phyloP scores from a whole-genome alignment of 345 rosid genomes.

The Nasturtium officinale region DNA sequence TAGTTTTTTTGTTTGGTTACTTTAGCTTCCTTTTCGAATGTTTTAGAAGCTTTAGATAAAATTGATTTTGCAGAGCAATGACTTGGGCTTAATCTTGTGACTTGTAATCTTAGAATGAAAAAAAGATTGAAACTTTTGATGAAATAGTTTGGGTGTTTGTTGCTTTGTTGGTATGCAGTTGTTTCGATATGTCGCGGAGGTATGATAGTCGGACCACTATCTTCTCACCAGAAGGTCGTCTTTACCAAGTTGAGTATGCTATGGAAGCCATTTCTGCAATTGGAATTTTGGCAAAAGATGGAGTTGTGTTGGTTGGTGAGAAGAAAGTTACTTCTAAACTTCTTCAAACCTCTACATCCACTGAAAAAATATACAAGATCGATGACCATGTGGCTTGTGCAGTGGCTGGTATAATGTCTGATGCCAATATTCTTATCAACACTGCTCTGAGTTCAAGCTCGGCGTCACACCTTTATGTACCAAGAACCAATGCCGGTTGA shows the following conservation, averaged over 20 bases:
- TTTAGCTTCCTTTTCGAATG: no score
- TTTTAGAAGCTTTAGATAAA: no score
- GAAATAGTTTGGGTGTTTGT: background rate
- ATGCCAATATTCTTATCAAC: conserved; percentile 90
- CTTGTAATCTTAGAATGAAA: no score
- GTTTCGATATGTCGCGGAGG: conserved; percentile 70
- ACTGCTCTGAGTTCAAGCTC: conserved; percentile 89
- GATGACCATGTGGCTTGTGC: conserved; percentile 93
- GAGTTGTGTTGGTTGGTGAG: conserved; percentile 85
- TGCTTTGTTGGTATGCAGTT: background rate
- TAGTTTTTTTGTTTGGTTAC: background rate
- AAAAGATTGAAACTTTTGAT: background rate
- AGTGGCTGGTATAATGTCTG: conserved; percentile 94
- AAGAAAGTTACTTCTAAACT: conserved; percentile 96
- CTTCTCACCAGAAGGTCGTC: conserved; percentile 97
- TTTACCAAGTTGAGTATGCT: conserved; percentile 95
- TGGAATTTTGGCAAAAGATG: conserved; percentile 82
- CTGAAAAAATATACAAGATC: conserved; percentile 94
- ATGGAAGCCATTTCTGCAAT: conserved; percentile 95
- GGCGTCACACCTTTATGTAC: conserved; percentile 78
- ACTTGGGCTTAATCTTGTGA: no score
- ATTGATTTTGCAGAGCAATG: no score
- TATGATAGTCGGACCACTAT: conserved; percentile 97
- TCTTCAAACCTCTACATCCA: conserved; percentile 81
- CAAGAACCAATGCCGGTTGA: conserved; percentile 93